Evolutionary conservation across 257 asterid species (phyloP).

Genomic region (Scutellaria minor): DNA sequence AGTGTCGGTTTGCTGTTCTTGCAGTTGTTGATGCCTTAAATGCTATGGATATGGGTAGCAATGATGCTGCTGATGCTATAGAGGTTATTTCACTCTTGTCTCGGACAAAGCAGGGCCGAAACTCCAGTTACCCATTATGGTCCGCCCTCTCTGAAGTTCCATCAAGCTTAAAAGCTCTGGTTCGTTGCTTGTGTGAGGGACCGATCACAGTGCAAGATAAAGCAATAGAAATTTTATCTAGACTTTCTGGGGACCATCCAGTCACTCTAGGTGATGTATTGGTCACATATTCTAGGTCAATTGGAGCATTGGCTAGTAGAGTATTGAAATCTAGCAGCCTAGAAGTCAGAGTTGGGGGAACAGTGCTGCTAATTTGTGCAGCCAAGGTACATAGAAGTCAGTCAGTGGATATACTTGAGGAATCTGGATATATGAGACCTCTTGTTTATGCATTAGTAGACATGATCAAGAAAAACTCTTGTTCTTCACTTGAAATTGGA

Average conservation of each 20-base stretch:
- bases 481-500: conserved; percentile 53
- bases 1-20: conserved; percentile 68
- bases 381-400: conserved; percentile 66
- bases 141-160: conserved; percentile 65
- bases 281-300: conserved; percentile 54
- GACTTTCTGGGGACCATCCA: conserved; percentile 77
- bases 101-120: conserved; percentile 58
- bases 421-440: conserved; percentile 70
- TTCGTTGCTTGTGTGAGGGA: conserved; percentile 74
- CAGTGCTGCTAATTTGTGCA: conserved; percentile 68
- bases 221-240: conserved; percentile 70
- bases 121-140: conserved; percentile 50
- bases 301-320: conserved; percentile 71
- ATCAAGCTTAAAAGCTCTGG: conserved; percentile 65
- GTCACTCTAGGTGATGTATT: conserved; percentile 56
- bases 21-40: conserved; percentile 70
- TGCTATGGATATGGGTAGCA: conserved; percentile 64
- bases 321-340: conserved; percentile 66
- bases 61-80: conserved; percentile 63
- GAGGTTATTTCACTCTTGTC: conserved; percentile 61
- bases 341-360: conserved; percentile 85
- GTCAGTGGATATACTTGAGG: conserved; percentile 62
- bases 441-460: conserved; percentile 70
- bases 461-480: conserved; percentile 68
- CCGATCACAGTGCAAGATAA: conserved; percentile 65